Percentiles rank a stretch among this genome's conserved stretches.
These are phyloP conservation scores for Ustilago curta DNA, from an alignment of 1,284 basidiomycete genomes.

Conservation along the genomic window DNA sequence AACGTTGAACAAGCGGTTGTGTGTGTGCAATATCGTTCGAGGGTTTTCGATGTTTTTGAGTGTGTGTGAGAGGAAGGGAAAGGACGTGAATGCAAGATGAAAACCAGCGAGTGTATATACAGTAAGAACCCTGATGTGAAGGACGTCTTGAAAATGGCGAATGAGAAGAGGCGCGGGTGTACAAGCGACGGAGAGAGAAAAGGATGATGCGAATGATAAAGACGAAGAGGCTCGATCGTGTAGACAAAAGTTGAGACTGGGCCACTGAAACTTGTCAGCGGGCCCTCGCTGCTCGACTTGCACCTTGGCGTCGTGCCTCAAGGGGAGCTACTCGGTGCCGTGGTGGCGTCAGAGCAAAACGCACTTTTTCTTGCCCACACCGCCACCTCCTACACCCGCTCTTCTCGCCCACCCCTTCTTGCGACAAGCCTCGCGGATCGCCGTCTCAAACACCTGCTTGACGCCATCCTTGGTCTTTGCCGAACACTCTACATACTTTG, in stretches of 20 bases:
- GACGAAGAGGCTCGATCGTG: too few relatives aligned
- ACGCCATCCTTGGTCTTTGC: slow-evolving; percentile 91
- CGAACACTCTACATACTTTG: slow-evolving; percentile 89
- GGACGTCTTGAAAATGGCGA: neutral
- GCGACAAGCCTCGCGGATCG: slow-evolving; percentile 80
- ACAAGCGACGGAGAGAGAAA: too few relatives aligned
- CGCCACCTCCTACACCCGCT: slow-evolving; percentile 34
- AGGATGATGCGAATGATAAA: neutral
- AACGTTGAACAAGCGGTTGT: too few relatives aligned
- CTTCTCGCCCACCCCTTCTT: slow-evolving; percentile 46
- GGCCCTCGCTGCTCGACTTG: too few relatives aligned
- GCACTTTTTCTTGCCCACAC: slow-evolving; percentile 77
- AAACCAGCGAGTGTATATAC: neutral
- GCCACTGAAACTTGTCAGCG: too few relatives aligned
- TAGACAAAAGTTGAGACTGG: too few relatives aligned
- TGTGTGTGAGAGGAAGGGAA: too few relatives aligned
- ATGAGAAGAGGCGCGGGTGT: neutral
- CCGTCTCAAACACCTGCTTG: slow-evolving; percentile 90
- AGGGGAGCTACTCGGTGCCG: too few relatives aligned
- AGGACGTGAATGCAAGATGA: too few relatives aligned
- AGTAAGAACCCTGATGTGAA: neutral
- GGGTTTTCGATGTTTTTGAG: too few relatives aligned
- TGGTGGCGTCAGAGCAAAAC: slow-evolving; percentile 75
- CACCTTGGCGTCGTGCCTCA: too few relatives aligned
- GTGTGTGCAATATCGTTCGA: too few relatives aligned